Evolutionary conservation across 306 rosid species (phyloP).

Genomic region (Coriaria nepalensis): DNA sequence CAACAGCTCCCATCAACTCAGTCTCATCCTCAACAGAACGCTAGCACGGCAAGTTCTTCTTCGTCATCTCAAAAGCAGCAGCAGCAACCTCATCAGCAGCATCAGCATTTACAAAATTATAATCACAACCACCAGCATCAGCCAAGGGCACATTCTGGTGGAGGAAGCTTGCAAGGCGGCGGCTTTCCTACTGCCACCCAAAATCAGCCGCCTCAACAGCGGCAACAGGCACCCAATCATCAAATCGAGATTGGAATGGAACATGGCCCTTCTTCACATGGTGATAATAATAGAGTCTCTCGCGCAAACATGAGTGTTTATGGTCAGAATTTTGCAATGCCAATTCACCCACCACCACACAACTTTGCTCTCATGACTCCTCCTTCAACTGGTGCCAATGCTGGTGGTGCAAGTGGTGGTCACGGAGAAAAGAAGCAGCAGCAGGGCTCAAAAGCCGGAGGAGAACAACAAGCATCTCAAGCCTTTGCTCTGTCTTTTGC

Average conservation of each 20-base stretch:
- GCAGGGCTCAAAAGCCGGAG: slow-evolving; percentile 42
- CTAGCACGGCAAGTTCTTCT: slow-evolving; percentile 54
- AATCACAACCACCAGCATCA: too few relatives aligned
- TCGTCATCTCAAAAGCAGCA: slow-evolving; percentile 87
- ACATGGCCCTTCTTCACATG: slow-evolving; percentile 67
- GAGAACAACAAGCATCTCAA: slow-evolving; percentile 42
- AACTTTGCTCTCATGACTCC: slow-evolving; percentile 67
- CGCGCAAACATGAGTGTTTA: slow-evolving; percentile 52
- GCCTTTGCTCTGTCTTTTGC: slow-evolving; percentile 74
- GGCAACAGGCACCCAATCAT: too few relatives aligned
- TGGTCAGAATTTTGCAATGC: slow-evolving; percentile 64
- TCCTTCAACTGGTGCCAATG: slow-evolving; percentile 27
- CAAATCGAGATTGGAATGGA: slow-evolving; percentile 65
- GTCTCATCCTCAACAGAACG: slow-evolving; percentile 64
- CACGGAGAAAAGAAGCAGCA: slow-evolving; percentile 54
- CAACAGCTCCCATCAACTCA: slow-evolving; percentile 47
- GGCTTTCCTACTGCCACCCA: slow-evolving; percentile 50
- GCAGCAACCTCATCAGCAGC: slow-evolving; percentile 33
- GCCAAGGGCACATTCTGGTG: neutral
- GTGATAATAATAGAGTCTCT: slow-evolving; percentile 59
- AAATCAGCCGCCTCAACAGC: slow-evolving; percentile 30
- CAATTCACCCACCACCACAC: slow-evolving; percentile 49
- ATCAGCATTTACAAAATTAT: too few relatives aligned
- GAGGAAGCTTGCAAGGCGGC: slow-evolving; percentile 40
- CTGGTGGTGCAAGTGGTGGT: slow-evolving; percentile 29